Conservation (phyloP, 2,329 filamentous ascomycete genomes). For the Scedosporium apiospermum region DNA sequence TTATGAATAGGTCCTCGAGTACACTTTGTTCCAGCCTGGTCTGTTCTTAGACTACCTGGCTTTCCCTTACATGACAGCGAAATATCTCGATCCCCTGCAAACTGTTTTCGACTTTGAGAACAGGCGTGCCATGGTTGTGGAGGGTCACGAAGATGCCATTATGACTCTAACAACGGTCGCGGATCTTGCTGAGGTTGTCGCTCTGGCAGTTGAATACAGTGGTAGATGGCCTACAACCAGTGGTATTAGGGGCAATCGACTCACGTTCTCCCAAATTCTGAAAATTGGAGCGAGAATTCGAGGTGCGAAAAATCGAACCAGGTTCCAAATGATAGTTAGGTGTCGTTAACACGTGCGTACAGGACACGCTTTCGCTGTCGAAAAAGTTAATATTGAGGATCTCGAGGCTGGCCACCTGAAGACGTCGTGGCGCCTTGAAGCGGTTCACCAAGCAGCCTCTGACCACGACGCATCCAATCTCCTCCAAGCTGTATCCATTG, state of each 20-base stretch:
- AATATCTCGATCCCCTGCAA: constrained; percentile 30
- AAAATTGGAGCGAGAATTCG: constrained; percentile 29
- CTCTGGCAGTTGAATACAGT: constrained; percentile 30
- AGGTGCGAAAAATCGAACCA: constrained; percentile 19
- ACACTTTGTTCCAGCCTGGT: constrained; percentile 45
- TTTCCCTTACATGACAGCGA: constrained; percentile 35
- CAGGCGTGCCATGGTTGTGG: constrained; percentile 29
- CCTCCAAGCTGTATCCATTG: constrained; percentile 18
- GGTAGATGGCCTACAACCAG: constrained; percentile 31
- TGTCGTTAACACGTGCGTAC: not conserved
- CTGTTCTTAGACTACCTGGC: constrained; percentile 47
- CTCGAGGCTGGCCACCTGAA: constrained; percentile 27
- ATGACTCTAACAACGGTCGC: constrained; percentile 33
- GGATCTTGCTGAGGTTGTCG: constrained; percentile 31
- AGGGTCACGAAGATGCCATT: constrained; percentile 28
- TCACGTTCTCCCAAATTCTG: constrained; percentile 26
- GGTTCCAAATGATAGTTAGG: not conserved
- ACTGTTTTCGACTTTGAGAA: constrained; percentile 28
- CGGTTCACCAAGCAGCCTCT: constrained; percentile 8
- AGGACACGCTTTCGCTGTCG: constrained; percentile 19
- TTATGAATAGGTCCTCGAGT: constrained; percentile 37
- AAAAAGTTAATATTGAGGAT: constrained; percentile 35
- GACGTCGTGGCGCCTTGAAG: not conserved
- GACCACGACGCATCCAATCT: constrained; percentile 13
- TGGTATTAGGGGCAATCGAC: constrained; percentile 28